These are phyloP conservation scores for Nicotiana undulata DNA, from an alignment of 257 asterid genomes.

Conservation along the genomic window DNA sequence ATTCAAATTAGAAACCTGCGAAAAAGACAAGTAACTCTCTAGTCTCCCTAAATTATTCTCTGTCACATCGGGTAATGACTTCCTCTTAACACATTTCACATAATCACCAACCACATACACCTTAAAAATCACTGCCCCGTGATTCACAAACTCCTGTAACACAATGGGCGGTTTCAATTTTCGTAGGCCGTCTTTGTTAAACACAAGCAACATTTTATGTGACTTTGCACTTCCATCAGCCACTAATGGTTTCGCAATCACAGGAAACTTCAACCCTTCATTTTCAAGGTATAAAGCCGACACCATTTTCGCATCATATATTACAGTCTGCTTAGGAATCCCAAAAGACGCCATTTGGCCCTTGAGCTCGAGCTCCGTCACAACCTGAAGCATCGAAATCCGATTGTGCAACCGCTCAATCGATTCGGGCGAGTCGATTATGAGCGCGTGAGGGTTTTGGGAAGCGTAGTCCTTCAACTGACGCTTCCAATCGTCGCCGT, in stretches of 20 bases:
- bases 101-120: conserved; percentile 72
- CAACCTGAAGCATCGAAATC: conserved; percentile 63
- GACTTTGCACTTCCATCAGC: conserved; percentile 74
- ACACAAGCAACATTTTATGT: conserved; percentile 60
- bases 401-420: conserved; percentile 66
- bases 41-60: conserved; percentile 41
- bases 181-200: conserved; percentile 43
- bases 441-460: conserved; percentile 35
- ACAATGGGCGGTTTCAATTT: conserved; percentile 69
- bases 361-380: conserved; percentile 29
- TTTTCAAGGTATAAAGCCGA: conserved; percentile 27
- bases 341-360: conserved; percentile 40
- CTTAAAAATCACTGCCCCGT: conserved; percentile 67
- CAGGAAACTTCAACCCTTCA: conserved; percentile 51
- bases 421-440: conserved; percentile 58
- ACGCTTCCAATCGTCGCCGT: conserved; percentile 51
- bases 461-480: conserved; percentile 44
- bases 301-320: conserved; percentile 33
- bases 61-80: conserved; percentile 52
- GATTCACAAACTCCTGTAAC: conserved; percentile 66
- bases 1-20: conserved; percentile 53
- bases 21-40: conserved; percentile 44
- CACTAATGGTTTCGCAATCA: conserved; percentile 63
- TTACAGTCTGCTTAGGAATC: conserved; percentile 52
- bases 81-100: conserved; percentile 63